Percentiles rank a stretch among this genome's conserved stretches.
These are phyloP conservation scores for Globisporangium spinosum DNA, from an alignment of 352 stramenopile genomes.

Conservation along the genomic window DNA sequence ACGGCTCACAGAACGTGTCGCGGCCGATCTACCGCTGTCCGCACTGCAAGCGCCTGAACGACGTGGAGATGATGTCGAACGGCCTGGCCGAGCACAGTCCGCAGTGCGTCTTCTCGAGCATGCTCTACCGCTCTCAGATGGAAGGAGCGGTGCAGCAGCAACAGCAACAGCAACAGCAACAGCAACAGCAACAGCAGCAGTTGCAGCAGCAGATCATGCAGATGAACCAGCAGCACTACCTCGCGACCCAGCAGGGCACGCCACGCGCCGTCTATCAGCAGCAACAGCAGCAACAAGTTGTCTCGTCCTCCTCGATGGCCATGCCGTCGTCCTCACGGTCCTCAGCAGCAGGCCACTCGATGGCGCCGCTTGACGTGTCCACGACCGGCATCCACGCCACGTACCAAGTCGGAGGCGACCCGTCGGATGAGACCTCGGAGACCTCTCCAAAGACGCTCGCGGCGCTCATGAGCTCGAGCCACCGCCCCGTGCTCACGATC, in stretches of 20 bases:
- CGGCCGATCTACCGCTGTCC: conserved; percentile 77
- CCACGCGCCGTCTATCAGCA: conserved; percentile 7
- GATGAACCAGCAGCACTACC: conserved; percentile 33
- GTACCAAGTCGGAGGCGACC: background rate
- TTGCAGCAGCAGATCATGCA: conserved; percentile 31
- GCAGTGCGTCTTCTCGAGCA: conserved; percentile 47
- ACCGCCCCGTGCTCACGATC: conserved; percentile 57
- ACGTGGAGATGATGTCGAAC: conserved; percentile 69
- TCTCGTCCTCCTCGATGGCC: conserved; percentile 4
- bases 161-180: conserved; percentile 23
- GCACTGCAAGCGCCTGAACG: conserved; percentile 59
- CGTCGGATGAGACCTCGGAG: conserved; percentile 18
- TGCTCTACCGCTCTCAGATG: conserved; percentile 55
- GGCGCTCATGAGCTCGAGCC: conserved; percentile 27
- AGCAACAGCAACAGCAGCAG: conserved; percentile 22
- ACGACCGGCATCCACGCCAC: conserved; percentile 7
- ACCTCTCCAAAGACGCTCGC: conserved; percentile 38
- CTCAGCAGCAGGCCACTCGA: conserved; percentile 20
- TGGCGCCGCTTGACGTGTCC: conserved; percentile 16
- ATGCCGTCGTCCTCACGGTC: conserved; percentile 13
- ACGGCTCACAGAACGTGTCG: conserved; percentile 62
- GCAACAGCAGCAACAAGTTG: conserved; percentile 6
- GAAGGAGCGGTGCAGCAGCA: conserved; percentile 40
- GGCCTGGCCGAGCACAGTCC: conserved; percentile 49
- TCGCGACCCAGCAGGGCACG: conserved; percentile 16